phyloP scores from a whole-genome alignment of 306 rosid species.

The Castanopsis chinensis region DNA sequence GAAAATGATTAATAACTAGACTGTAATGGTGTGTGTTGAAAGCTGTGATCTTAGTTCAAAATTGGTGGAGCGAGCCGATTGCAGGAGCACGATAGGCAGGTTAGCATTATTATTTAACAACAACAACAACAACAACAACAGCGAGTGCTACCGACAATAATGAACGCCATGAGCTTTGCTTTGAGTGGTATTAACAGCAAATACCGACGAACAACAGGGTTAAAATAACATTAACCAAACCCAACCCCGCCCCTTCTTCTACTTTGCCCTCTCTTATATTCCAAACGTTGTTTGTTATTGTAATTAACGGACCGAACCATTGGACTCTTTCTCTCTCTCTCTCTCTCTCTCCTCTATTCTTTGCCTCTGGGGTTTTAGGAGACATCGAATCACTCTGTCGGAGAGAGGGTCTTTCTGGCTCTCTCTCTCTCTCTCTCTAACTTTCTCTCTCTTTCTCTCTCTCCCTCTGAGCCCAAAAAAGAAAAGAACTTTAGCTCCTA shows the following conservation, averaged over 20 bases:
- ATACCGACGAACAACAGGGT: background rate
- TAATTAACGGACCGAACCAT: slow-evolving; percentile 37
- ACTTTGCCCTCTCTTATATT: background rate
- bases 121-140: no score
- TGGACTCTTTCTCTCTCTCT: background rate
- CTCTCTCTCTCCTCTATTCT: no score
- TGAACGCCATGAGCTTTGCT: no score
- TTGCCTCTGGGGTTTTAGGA: slow-evolving; percentile 15
- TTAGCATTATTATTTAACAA: no score
- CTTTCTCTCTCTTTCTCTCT: background rate
- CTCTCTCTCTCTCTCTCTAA: background rate
- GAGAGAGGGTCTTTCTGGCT: slow-evolving; percentile 17
- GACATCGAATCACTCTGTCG: slow-evolving; percentile 26
- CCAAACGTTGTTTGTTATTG: slow-evolving; percentile 10
- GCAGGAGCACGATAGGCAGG: no score
- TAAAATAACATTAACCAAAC: background rate
- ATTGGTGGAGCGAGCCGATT: no score
- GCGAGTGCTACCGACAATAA: no score
- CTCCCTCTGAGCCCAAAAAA: background rate
- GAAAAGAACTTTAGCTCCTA: background rate
- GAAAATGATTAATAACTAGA: no score
- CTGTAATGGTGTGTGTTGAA: no score
- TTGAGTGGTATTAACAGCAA: background rate
- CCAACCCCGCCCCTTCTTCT: background rate
- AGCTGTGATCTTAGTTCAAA: no score